Conservation (phyloP, 192 early-diverging fungal species). For the Spinellus fusiger region DNA sequence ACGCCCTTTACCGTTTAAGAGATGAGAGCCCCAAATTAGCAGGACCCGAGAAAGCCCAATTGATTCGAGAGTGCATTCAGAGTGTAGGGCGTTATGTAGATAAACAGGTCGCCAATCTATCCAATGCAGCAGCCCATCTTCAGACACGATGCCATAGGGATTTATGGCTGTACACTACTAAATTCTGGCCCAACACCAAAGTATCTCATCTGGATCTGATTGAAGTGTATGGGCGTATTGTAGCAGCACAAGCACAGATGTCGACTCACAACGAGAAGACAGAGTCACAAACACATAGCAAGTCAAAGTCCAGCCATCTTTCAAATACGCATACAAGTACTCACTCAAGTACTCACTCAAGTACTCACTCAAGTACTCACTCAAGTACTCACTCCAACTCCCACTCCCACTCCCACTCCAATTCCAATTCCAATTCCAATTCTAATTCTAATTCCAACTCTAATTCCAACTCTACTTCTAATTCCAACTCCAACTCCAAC, state of each 20-base stretch:
- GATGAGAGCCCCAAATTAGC: conserved; percentile 33
- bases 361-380: too few relatives aligned
- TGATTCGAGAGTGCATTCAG: conserved; percentile 47
- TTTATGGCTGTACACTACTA: conserved; percentile 66
- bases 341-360: too few relatives aligned
- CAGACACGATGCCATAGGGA: conserved; percentile 41
- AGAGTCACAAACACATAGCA: neutral
- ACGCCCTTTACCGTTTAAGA: conserved; percentile 46
- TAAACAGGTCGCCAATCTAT: conserved; percentile 23
- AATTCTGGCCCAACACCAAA: conserved; percentile 56
- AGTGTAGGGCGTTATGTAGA: conserved; percentile 55
- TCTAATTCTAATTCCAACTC: too few relatives aligned
- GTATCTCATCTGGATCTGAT: conserved; percentile 49
- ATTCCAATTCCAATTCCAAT: too few relatives aligned
- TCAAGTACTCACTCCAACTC: neutral
- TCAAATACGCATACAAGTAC: too few relatives aligned
- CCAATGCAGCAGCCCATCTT: conserved; percentile 13
- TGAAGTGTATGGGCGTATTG: conserved; percentile 48
- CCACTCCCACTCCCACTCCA: too few relatives aligned
- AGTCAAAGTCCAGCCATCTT: neutral
- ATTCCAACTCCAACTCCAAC: too few relatives aligned
- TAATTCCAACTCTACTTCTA: too few relatives aligned
- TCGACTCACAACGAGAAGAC: neutral
- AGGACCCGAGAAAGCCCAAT: conserved; percentile 32
- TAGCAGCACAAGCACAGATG: conserved; percentile 2